Percentiles rank a stretch among this genome's conserved stretches.
Evolutionary conservation across 805 yeast species (phyloP).

Genomic region (Hanseniaspora occidentalis): DNA sequence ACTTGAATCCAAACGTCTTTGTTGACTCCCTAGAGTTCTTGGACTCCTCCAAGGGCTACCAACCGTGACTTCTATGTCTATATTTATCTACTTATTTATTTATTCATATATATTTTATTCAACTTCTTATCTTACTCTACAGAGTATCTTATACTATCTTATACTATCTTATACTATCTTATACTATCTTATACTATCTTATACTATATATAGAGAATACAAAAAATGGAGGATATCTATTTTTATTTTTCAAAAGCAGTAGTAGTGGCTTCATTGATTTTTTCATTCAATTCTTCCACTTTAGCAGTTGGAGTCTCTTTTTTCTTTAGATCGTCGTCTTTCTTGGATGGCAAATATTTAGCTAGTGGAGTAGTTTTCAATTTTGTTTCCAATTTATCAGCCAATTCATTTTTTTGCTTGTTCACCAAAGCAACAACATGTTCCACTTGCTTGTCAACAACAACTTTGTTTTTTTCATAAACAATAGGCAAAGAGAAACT

Average conservation of each 20-base stretch:
- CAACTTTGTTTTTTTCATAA: conserved; percentile 43
- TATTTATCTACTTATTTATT: no score
- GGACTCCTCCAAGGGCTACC: conserved; percentile 59
- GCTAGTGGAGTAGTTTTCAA: conserved; percentile 38
- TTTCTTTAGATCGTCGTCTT: conserved; percentile 39
- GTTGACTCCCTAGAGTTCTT: conserved; percentile 51
- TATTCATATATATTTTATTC: no score
- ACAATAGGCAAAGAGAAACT: conserved; percentile 67
- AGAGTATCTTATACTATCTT: no score
- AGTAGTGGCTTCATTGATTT: conserved; percentile 7
- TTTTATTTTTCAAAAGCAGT: conserved; percentile 7
- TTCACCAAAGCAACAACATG: conserved; percentile 39
- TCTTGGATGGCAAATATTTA: conserved; percentile 27
- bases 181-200: no score
- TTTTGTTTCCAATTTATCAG: conserved; percentile 42
- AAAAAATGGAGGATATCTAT: neutral
- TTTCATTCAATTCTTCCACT: conserved; percentile 5
- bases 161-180: no score
- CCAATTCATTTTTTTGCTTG: conserved; percentile 32
- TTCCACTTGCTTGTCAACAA: conserved; percentile 40
- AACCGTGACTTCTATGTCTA: no score
- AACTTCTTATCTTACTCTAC: no score
- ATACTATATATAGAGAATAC: no score
- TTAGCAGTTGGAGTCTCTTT: conserved; percentile 26
- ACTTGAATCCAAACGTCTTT: conserved; percentile 53